These are phyloP conservation scores for Straminergon stramineum DNA, from an alignment of 225 moss, liverwort and hornwort species.

Conservation along the genomic window DNA sequence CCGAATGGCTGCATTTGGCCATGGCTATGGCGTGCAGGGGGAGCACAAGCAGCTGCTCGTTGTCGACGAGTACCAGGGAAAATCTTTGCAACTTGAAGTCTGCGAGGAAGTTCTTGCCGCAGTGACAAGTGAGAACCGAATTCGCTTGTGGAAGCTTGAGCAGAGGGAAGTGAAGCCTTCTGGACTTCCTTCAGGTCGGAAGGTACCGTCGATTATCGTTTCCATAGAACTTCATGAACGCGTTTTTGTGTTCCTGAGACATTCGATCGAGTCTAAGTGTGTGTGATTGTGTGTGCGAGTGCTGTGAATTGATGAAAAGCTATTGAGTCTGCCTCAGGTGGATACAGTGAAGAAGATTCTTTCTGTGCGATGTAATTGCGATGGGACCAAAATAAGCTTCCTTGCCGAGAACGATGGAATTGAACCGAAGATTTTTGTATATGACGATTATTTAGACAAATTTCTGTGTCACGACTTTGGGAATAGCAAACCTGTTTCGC, in stretches of 20 bases:
- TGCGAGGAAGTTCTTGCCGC: slow-evolving; percentile 21
- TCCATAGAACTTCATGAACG: neutral
- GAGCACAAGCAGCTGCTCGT: slow-evolving; percentile 25
- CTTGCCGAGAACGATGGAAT: slow-evolving; percentile 19
- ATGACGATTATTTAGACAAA: slow-evolving; percentile 68
- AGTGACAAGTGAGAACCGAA: slow-evolving; percentile 45
- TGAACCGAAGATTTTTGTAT: slow-evolving; percentile 42
- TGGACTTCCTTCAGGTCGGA: slow-evolving; percentile 61
- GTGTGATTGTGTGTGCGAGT: neutral
- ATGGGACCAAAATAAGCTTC: slow-evolving; percentile 77
- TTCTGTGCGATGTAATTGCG: slow-evolving; percentile 59
- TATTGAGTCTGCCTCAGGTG: slow-evolving; percentile 14
- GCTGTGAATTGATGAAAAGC: neutral
- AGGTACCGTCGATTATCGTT: slow-evolving; percentile 15
- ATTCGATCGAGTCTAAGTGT: neutral
- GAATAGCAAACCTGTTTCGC: slow-evolving; percentile 45
- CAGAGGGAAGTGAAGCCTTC: slow-evolving; percentile 29
- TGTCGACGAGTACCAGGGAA: slow-evolving; percentile 42
- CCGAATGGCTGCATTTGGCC: neutral
- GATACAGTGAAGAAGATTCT: slow-evolving; percentile 32
- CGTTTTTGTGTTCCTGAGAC: neutral
- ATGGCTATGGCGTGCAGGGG: slow-evolving; percentile 9
- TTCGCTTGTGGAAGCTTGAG: slow-evolving; percentile 66
- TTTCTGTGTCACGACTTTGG: slow-evolving; percentile 57
- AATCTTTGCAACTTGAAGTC: slow-evolving; percentile 22